Evolutionary conservation across 2,329 filamentous ascomycete species (phyloP), one percentile per base, ranked within the genome.

Genomic region (Aspergillus calidoustus): DNA sequence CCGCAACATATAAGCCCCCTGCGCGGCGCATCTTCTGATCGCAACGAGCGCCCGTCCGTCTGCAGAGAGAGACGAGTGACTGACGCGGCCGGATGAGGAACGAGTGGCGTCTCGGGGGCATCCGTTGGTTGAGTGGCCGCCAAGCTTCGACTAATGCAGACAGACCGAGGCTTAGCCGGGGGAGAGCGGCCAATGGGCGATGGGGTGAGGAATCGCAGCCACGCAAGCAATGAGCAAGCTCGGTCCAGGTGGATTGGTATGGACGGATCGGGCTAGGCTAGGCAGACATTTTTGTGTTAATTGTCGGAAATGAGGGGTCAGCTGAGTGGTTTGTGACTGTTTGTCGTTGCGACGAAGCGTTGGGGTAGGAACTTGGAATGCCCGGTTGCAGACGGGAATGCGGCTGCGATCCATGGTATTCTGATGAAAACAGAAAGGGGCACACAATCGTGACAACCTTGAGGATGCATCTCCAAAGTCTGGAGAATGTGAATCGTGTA

Each of bases 71-170:
- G 8, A 17, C n/a, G 34, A 41, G 6, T 25, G 41, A 30, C 51
- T 68, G 66, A 66, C 64, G 66, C 62, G 64, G 65, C 65, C 65
- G 59, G 44, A 61, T 28, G 19, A 54, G 48, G 49, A 30, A 41
- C 46, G 31, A 54, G 48, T n/a, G 19, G 44, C 28, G 19, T 19
- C 11, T 41, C 34, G 34, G 34, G 15, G 34, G 34, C 34, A 15
- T 41, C 52, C 11, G 62, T 58, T 67, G 66, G 65, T 4, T 11
- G 4, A 4, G 3, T 4, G 3, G 13, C 4, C 15, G 66, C 64
- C 66, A 68, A 68, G 66, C 66, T 68, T 68, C 43, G 46, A 58
- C 65, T 66, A 67, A 64, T 64, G 62, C 64, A 61, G 62, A 57
- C 53, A 57, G 47, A 47, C 34, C 60, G 57, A 62, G 62, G 60